These are phyloP conservation scores for Alloascoidea hylecoeti DNA, from an alignment of 805 yeast species.

Conservation along the genomic window DNA sequence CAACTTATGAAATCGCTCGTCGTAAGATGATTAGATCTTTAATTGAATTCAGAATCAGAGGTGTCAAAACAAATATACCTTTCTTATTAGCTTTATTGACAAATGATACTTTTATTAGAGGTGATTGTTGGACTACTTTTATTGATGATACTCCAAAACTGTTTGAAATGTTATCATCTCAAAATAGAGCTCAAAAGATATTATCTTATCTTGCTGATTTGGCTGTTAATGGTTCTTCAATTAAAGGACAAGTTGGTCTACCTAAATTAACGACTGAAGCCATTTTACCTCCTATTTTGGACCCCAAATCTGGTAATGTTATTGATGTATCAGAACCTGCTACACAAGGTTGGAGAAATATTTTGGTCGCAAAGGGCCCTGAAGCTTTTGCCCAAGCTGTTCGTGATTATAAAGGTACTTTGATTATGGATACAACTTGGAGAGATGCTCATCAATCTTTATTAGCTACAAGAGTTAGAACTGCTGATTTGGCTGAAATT, in stretches of 20 bases:
- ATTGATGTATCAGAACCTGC: constrained; percentile 33
- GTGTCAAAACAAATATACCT: constrained; percentile 83
- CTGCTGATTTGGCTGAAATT: constrained; percentile 62
- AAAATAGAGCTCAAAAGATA: constrained; percentile 75
- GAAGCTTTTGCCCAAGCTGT: constrained; percentile 61
- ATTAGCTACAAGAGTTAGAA: constrained; percentile 77
- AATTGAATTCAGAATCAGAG: constrained; percentile 82
- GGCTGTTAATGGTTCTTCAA: constrained; percentile 73
- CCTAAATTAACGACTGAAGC: constrained; percentile 64
- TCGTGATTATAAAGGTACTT: constrained; percentile 56
- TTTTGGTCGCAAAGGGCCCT: constrained; percentile 57
- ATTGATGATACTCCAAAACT: constrained; percentile 80
- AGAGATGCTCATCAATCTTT: constrained; percentile 88
- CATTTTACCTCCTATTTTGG: constrained; percentile 48
- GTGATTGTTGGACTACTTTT: constrained; percentile 79
- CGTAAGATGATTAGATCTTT: constrained; percentile 83
- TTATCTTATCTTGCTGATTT: constrained; percentile 65
- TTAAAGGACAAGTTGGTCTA: constrained; percentile 68
- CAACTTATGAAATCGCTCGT: constrained; percentile 74
- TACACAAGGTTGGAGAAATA: constrained; percentile 72
- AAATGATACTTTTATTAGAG: constrained; percentile 57
- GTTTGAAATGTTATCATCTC: constrained; percentile 73
- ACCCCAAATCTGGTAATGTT: constrained; percentile 31
- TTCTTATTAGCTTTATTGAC: constrained; percentile 69
- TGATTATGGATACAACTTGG: constrained; percentile 85